These are phyloP conservation scores for Phytophthora colocasiae DNA, from an alignment of 352 stramenopile genomes.

Conservation along the genomic window DNA sequence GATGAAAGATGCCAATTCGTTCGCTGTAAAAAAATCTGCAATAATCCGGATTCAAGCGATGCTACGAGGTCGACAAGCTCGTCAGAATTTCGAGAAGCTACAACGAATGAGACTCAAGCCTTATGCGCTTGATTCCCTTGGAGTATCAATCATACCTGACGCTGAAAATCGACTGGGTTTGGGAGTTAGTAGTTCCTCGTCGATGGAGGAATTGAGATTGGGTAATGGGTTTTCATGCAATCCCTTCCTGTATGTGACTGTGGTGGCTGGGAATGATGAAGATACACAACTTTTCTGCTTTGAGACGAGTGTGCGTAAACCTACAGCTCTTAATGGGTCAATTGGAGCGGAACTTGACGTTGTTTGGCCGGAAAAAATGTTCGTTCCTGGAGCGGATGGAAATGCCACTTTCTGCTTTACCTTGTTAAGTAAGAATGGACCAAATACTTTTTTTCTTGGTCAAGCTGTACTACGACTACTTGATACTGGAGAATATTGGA, in stretches of 20 bases:
- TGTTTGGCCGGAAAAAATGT: slow-evolving; percentile 64
- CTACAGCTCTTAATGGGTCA: slow-evolving; percentile 7
- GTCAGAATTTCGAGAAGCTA: slow-evolving; percentile 52
- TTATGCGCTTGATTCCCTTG: slow-evolving; percentile 55
- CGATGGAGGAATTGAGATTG: slow-evolving; percentile 57
- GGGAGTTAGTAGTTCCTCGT: slow-evolving; percentile 11
- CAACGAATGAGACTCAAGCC: slow-evolving; percentile 66
- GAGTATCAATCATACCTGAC: slow-evolving; percentile 21
- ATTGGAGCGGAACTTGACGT: slow-evolving; percentile 41
- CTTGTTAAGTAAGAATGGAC: slow-evolving; percentile 76
- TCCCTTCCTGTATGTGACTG: slow-evolving; percentile 73
- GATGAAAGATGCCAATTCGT: slow-evolving; percentile 61
- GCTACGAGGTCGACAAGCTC: slow-evolving; percentile 57
- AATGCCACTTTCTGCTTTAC: slow-evolving; percentile 79
- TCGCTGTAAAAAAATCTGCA: slow-evolving; percentile 65
- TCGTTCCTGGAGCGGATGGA: slow-evolving; percentile 71
- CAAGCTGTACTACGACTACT: slow-evolving; percentile 61
- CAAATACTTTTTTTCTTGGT: slow-evolving; percentile 80
- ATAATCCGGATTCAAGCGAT: slow-evolving; percentile 65
- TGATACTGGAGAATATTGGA: slow-evolving; percentile 56
- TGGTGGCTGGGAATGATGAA: slow-evolving; percentile 74
- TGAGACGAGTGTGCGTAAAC: slow-evolving; percentile 60
- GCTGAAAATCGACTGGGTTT: slow-evolving; percentile 4
- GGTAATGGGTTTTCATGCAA: slow-evolving; percentile 80
- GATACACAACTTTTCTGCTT: slow-evolving; percentile 76